Evolutionary conservation across 345 rosid species (phyloP), one percentile per base, ranked within the genome.

Genomic region (Dimocarpus longan): DNA sequence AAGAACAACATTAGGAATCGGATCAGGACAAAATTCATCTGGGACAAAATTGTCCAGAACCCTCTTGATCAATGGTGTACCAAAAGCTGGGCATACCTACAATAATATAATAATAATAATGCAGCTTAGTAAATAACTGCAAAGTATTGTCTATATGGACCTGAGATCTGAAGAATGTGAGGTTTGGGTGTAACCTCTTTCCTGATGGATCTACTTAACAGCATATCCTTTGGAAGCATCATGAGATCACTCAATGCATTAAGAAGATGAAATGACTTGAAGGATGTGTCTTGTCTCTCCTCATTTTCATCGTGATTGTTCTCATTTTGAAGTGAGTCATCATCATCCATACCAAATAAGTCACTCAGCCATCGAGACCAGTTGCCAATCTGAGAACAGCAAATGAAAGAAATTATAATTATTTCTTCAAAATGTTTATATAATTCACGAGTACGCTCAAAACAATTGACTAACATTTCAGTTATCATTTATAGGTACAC

Each of bases 171-270:
- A 65, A 65, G 54, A 26, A n/a, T 42, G 15, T 0, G 22, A 48
- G 8, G 37, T 65, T 21, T 54, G 59, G 52, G 9, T 21, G 57
- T 72, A 43, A 95, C 99, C 97, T 95, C 99, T 90, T 91, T 91
- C 82, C 97, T 84, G 78, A 89, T 87, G 68, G 89, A 76, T 81
- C 76, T 86, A 82, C 87, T 85, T 78, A 92, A 84, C 68, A 95
- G 97, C 97, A 93, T 86, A 81, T 92, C 98, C 82, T 93, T 93
- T n/a, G 99, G 98, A 83, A 95, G 97, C 98, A 95, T 95, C 99
- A 93, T 92, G 52, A 95, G 96, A 85, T 93, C 98, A 80, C 98
- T 95, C 76, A 93, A 80, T 2, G 99, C 96, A 80, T 92, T 91
- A 40, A 95, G 95, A 76, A 92, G 97, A 87, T 83, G 84, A 82